Base-by-base conservation (phyloP, 208 protist genomes). In the Trypanosoma lewisi region DNA sequence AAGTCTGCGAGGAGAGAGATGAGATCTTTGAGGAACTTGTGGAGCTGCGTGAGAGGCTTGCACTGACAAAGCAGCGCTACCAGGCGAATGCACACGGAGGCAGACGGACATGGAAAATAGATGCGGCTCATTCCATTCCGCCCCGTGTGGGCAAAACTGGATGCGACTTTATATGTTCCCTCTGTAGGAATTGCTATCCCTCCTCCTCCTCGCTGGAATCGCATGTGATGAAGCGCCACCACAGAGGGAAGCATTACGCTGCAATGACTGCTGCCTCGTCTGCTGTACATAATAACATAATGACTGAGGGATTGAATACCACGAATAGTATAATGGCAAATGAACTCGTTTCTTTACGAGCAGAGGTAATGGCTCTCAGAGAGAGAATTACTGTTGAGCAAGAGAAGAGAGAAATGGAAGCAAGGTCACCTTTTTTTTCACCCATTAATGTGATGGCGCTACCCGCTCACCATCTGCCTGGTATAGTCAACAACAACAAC, bases 141-240 rank as follows among this genome's bases (percentile, higher is more conserved):
- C n/a, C n/a, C n/a, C n/a, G 6, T 41, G 45, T 23, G 2, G 16
- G 44, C 3, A 60, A 17, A 19, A 21, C 27, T 27, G 58, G 42
- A 25, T 51, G 47, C 30, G 64, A 55, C 12, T 67, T 81, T 28
- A 42, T 57, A 1, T 93, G 86, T 56, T 69, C 68, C 11, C 67
- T 87, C 14, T 93, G 86, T 59, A 78, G 75, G 0, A 93, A 93
- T 54, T 44, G 36, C 4, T 93, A 93, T 66, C 86, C 82, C 4
- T 85, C 65, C 16, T 49, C 54, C 0, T 70, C 74, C 21, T 82
- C 86, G 6, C 60, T 93, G 9, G 57, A 87, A 19, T 93, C 86
- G 16, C 86, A 93, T 70, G 70, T 82, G 28, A 51, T 68, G 6
- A 93, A 93, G 61, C 82, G 83, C 0, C 83, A 93, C 58, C 79